phyloP scores from a whole-genome alignment of 768 basidiomycete species.

The Coprinopsis cinerea region DNA sequence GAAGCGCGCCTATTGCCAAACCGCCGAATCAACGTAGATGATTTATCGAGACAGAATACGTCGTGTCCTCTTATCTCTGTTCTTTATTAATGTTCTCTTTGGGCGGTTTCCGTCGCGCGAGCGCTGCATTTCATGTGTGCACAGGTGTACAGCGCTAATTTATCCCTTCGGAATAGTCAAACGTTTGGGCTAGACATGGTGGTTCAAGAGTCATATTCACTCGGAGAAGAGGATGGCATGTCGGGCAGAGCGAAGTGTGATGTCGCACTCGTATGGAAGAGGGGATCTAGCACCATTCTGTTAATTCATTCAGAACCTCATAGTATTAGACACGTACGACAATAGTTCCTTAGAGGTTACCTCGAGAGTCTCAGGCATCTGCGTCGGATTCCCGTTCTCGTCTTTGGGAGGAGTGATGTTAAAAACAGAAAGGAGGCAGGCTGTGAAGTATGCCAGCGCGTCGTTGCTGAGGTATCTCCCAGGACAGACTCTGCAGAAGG shows the following conservation, averaged over 20 bases:
- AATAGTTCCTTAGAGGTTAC: neutral
- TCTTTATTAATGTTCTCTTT: no score
- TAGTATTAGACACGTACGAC: neutral
- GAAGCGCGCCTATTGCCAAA: no score
- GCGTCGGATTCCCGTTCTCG: slow-evolving; percentile 26
- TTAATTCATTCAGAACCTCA: neutral
- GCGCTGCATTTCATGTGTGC: no score
- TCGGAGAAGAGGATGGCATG: neutral
- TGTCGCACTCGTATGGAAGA: neutral
- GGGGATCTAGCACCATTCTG: neutral
- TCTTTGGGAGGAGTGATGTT: slow-evolving; percentile 33
- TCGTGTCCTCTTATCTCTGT: no score
- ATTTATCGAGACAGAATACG: no score
- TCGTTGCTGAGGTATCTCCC: slow-evolving; percentile 41
- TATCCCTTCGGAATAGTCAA: no score
- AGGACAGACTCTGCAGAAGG: slow-evolving; percentile 34
- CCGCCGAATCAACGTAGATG: no score
- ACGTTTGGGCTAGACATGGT: no score
- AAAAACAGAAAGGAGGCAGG: slow-evolving; percentile 37
- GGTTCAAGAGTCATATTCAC: no score
- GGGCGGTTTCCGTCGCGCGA: no score
- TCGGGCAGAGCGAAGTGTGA: neutral
- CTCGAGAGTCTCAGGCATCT: slow-evolving; percentile 7
- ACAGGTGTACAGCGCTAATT: no score
- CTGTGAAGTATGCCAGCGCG: slow-evolving; percentile 40